Conservation (phyloP, 768 basidiomycete species). For the Mycena alexandri region DNA sequence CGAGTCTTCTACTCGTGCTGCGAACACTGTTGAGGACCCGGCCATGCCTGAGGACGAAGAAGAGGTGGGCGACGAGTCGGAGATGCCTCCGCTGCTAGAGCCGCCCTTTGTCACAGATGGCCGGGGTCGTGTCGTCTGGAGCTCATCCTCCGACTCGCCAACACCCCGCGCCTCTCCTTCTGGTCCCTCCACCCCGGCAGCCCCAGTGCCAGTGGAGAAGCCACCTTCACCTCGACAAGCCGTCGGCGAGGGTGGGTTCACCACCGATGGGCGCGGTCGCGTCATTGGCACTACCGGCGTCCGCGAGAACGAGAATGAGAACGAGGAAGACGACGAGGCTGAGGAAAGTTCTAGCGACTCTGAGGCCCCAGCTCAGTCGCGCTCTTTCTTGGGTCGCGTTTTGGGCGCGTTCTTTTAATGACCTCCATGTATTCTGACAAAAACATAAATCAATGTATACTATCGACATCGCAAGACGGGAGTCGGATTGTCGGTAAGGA, state of each 20-base stretch:
- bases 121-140: constrained; percentile 70
- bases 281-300: constrained; percentile 30
- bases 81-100: constrained; percentile 36
- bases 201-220: constrained; percentile 25
- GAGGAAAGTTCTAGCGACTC: constrained; percentile 8
- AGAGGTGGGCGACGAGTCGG: constrained; percentile 40
- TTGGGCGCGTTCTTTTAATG: constrained; percentile 40
- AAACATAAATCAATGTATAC: constrained; percentile 21
- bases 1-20: constrained; percentile 10
- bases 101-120: constrained; percentile 76
- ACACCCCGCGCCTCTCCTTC: constrained; percentile 15
- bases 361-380: constrained; percentile 21
- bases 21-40: neutral
- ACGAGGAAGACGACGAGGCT: constrained; percentile 14
- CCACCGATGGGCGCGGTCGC: constrained; percentile 36
- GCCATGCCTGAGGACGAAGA: constrained; percentile 33
- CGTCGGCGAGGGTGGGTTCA: constrained; percentile 25
- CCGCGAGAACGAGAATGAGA: constrained; percentile 27
- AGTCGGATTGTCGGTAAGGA: too few species aligned
- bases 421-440: constrained; percentile 14
- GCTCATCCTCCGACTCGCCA: constrained; percentile 39
- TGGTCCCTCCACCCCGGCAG: neutral
- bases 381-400: constrained; percentile 45
- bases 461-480: too few species aligned
- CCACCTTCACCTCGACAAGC: constrained; percentile 25